These are phyloP conservation scores for Bimuria novae-zelandiae DNA, from an alignment of 2,329 filamentous ascomycete species.

Conservation along the genomic window DNA sequence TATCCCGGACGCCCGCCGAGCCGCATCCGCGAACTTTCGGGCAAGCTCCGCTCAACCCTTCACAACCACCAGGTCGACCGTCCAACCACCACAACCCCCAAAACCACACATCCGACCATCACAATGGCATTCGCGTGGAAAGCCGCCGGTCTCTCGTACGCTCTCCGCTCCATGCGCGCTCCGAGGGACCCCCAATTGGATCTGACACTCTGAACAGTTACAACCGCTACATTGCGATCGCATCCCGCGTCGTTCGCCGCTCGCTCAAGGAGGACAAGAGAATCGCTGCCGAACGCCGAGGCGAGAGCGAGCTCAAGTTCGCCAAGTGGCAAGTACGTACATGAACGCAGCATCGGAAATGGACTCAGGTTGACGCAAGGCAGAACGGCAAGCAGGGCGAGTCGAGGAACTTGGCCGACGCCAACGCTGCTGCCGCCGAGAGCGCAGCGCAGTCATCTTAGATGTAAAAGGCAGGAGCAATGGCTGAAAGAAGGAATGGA, in stretches of 20 bases:
- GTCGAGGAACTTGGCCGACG: slow-evolving; percentile 68
- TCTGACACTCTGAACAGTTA: slow-evolving; percentile 66
- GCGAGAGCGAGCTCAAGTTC: slow-evolving; percentile 86
- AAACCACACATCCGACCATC: slow-evolving; percentile 46
- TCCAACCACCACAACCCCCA: slow-evolving; percentile 26
- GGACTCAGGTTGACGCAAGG: slow-evolving; percentile 31
- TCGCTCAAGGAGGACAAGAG: slow-evolving; percentile 96
- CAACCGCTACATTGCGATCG: slow-evolving; percentile 98
- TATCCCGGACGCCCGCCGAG: slow-evolving; percentile 22
- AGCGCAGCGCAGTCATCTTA: slow-evolving; percentile 50
- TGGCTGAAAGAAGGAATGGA: slow-evolving; percentile 7
- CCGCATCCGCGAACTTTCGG: slow-evolving; percentile 35
- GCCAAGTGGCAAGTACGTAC: slow-evolving; percentile 91
- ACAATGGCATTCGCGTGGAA: slow-evolving; percentile 99
- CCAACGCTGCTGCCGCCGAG: slow-evolving; percentile 56
- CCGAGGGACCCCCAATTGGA: slow-evolving; percentile 29
- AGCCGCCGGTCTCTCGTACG: slow-evolving; percentile 94
- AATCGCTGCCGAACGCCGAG: slow-evolving; percentile 83
- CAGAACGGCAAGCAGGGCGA: slow-evolving; percentile 98
- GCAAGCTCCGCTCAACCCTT: slow-evolving; percentile 31
- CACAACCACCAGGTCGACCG: slow-evolving; percentile 30
- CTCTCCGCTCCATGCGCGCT: slow-evolving; percentile 28
- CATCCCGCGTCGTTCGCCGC: slow-evolving; percentile 91
- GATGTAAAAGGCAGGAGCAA: neutral
- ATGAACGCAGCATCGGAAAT: slow-evolving; percentile 9